Percentiles rank a stretch among this genome's conserved stretches.
phyloP scores from a whole-genome alignment of 371 early-diverging fungal species.

The Umbelopsis sp. region DNA sequence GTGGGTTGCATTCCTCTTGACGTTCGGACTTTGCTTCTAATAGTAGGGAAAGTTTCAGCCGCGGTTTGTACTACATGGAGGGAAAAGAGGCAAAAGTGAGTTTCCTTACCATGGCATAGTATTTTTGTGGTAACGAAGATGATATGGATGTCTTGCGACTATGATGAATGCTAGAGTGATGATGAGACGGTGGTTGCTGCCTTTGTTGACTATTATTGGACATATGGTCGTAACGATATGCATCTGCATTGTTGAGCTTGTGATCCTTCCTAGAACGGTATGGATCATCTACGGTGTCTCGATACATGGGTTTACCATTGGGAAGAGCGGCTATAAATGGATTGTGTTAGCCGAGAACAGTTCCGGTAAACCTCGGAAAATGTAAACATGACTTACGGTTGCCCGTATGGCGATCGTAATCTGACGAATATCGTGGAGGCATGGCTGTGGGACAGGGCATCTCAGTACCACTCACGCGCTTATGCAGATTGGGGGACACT shows the following conservation, averaged over 20 bases:
- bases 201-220: conserved; percentile 23
- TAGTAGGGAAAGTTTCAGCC: too few species aligned
- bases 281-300: not conserved
- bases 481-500: not conserved
- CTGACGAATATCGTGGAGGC: not conserved
- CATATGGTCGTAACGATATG: conserved; percentile 20
- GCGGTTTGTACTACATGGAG: too few species aligned
- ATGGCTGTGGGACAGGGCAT: not conserved
- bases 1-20: conserved; percentile 45
- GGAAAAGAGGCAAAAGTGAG: too few species aligned
- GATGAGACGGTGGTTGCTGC: conserved; percentile 3
- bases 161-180: not conserved
- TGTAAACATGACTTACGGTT: too few species aligned
- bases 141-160: conserved; percentile 6
- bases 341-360: too few species aligned
- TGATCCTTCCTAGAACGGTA: conserved; percentile 18
- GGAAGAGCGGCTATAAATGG: not conserved
- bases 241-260: conserved; percentile 8
- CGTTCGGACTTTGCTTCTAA: conserved; percentile 35
- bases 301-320: not conserved
- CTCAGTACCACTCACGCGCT: too few species aligned
- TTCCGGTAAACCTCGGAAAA: too few species aligned
- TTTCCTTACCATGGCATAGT: conserved; percentile 21
- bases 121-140: conserved; percentile 13
- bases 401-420: too few species aligned